Evolutionary conservation across 495 filamentous ascomycete genomes (phyloP).

Genomic region (Hypoxylon subgilvum): DNA sequence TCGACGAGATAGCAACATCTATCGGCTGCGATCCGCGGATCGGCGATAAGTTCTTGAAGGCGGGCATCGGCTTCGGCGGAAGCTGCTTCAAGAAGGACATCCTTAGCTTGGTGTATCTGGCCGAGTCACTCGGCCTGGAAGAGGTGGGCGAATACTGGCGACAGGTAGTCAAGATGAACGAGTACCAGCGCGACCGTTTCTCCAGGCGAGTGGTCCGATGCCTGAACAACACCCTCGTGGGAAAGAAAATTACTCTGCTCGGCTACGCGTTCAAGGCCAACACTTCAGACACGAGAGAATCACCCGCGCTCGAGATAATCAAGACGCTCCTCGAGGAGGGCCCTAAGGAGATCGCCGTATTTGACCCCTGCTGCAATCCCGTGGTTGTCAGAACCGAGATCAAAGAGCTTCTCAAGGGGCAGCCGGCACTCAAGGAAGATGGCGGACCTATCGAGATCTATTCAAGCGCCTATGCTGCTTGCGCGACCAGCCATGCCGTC

Average conservation of each 20-base stretch:
- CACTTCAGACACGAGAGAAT: conserved; percentile 78
- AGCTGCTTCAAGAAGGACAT: conserved; percentile 87
- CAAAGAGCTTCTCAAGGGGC: conserved; percentile 41
- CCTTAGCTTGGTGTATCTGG: conserved; percentile 74
- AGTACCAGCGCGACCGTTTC: conserved; percentile 75
- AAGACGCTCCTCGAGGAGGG: conserved; percentile 67
- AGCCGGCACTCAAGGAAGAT: conserved; percentile 45
- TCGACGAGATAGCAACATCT: conserved; percentile 73
- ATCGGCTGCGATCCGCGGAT: conserved; percentile 75
- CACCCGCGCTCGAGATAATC: conserved; percentile 71
- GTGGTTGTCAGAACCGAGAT: conserved; percentile 51
- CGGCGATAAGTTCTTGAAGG: conserved; percentile 75
- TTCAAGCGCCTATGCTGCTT: conserved; percentile 61
- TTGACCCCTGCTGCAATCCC: conserved; percentile 69
- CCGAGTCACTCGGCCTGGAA: conserved; percentile 69
- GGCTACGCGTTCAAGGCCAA: conserved; percentile 86
- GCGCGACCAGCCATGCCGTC: conserved; percentile 57
- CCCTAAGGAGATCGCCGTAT: conserved; percentile 70
- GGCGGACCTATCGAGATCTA: conserved; percentile 49
- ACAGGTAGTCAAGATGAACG: conserved; percentile 75
- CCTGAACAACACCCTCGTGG: conserved; percentile 70
- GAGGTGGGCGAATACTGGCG: conserved; percentile 82
- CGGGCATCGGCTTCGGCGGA: conserved; percentile 79
- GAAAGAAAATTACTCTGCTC: conserved; percentile 75
- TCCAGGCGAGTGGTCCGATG: conserved; percentile 65